phyloP scores from a whole-genome alignment of 495 filamentous ascomycete genomes.

The Aspergillus sparsus region DNA sequence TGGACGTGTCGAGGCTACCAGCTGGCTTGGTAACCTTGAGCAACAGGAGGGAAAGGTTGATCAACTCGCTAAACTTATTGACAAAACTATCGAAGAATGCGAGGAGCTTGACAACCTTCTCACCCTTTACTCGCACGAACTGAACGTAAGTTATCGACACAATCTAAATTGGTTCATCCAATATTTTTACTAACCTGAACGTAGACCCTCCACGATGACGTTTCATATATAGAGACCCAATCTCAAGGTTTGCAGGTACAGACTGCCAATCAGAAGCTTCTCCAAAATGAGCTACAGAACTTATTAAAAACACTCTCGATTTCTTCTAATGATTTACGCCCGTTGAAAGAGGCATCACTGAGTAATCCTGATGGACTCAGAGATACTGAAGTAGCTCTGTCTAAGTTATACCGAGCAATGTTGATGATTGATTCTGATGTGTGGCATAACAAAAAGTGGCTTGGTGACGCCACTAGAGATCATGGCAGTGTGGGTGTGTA shows the following conservation, averaged over 20 bases:
- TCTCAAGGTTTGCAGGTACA: slow-evolving; percentile 95
- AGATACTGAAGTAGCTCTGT: slow-evolving; percentile 71
- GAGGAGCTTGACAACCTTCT: slow-evolving; percentile 92
- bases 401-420: slow-evolving; percentile 93
- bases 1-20: slow-evolving; percentile 84
- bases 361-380: slow-evolving; percentile 68
- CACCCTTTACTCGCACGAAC: slow-evolving; percentile 89
- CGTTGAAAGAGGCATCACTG: slow-evolving; percentile 72
- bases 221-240: slow-evolving; percentile 95
- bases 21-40: slow-evolving; percentile 85
- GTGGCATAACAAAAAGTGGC: slow-evolving; percentile 51
- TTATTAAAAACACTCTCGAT: slow-evolving; percentile 88
- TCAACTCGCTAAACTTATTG: slow-evolving; percentile 78
- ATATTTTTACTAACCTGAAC: slow-evolving; percentile 37
- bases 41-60: slow-evolving; percentile 87
- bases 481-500: slow-evolving; percentile 61
- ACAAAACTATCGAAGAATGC: slow-evolving; percentile 86
- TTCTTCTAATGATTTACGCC: slow-evolving; percentile 67
- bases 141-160: slow-evolving; percentile 66
- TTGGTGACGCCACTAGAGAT: slow-evolving; percentile 48
- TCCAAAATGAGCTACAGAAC: slow-evolving; percentile 80
- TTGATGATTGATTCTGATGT: slow-evolving; percentile 84
- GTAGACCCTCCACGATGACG: slow-evolving; percentile 90
- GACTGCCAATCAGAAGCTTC: slow-evolving; percentile 92
- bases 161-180: not conserved